These are phyloP conservation scores for Lactifluus subvellereus DNA, from an alignment of 768 basidiomycete genomes.

Conservation along the genomic window DNA sequence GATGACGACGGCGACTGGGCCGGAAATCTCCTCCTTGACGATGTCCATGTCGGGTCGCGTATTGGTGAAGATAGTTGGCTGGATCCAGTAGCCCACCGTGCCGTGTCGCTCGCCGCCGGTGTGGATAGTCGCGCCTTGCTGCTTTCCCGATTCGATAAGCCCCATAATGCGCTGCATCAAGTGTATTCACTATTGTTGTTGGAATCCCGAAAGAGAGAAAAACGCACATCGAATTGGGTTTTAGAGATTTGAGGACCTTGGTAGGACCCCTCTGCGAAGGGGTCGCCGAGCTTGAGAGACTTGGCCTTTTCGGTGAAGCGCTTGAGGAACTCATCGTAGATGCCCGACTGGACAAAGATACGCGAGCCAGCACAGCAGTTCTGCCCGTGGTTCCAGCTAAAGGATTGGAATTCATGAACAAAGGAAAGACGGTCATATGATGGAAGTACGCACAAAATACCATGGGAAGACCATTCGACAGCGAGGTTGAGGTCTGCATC, in stretches of 20 bases:
- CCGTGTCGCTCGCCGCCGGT: conserved; percentile 50
- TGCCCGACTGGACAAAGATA: conserved; percentile 70
- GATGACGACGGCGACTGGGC: conserved; percentile 64
- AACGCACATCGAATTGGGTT: conserved; percentile 60
- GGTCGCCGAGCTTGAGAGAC: conserved; percentile 61
- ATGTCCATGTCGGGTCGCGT: conserved; percentile 51
- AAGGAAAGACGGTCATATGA: neutral
- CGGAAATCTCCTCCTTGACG: conserved; percentile 56
- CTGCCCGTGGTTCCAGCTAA: conserved; percentile 70
- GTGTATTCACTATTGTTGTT: neutral
- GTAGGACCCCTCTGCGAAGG: conserved; percentile 51
- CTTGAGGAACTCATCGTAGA: conserved; percentile 73
- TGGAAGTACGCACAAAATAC: conserved; percentile 44
- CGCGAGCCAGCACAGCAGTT: conserved; percentile 77
- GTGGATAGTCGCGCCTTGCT: conserved; percentile 54
- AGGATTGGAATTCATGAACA: neutral
- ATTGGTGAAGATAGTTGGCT: conserved; percentile 60
- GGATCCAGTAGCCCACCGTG: conserved; percentile 54
- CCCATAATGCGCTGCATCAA: conserved; percentile 46
- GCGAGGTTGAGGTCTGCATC: conserved; percentile 56
- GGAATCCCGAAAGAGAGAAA: neutral
- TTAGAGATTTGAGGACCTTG: conserved; percentile 81
- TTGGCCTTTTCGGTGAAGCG: conserved; percentile 50
- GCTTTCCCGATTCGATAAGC: conserved; percentile 56
- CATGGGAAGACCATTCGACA: conserved; percentile 51